Base-by-base conservation (phyloP, 352 stramenopile genomes). In the Aphanomyces cochlioides region DNA sequence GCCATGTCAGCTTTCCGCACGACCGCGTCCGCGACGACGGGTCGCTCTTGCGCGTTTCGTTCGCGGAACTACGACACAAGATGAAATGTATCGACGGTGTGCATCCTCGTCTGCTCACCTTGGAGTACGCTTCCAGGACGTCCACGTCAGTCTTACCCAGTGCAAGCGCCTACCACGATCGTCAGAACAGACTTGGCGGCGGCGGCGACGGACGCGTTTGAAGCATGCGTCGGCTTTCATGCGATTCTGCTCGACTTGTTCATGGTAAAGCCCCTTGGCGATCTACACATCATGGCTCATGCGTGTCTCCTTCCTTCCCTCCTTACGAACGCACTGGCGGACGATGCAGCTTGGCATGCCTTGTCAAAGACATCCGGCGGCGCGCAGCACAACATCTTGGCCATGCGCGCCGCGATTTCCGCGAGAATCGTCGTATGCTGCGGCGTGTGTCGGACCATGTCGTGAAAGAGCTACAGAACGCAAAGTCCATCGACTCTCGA, bases 391-490 rank as follows among this genome's bases (percentile, higher is more conserved):
- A 53, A 41, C 15, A 38, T 8, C 0, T 47, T 40, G 3, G 28
- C 57, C 34, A 66, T 38, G 5, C 34, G 38, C 7, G 43, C 5
- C 3, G 59, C 59, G 21, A 39, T 19, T 19, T 50, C 21, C 43
- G 59, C 12, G 15, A 67, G 41, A 15, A 43, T 10, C 7, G 10
- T 6, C 17, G 43, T 50, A 1, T 67, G 7, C 8, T 13, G 21
- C 4, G 59, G 39, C 19, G 40, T 7, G 19, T 57, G 59, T 5
- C 43, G 59, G 8, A 67, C 17, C 3, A 67, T 7, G 6, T 54
- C 39, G n/a, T 67, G 59, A 56, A 67, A 67, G 4, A 67, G 41
- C 59, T 67, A 48, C 38, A 28, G 28, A 28, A 28, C 28, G 28
- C 0, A 2, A 0, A 28, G 28, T 28, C 28, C 28, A 28, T 28